Evolutionary conservation across 768 basidiomycete genomes (phyloP).

Genomic region (Boletus rex-veris): DNA sequence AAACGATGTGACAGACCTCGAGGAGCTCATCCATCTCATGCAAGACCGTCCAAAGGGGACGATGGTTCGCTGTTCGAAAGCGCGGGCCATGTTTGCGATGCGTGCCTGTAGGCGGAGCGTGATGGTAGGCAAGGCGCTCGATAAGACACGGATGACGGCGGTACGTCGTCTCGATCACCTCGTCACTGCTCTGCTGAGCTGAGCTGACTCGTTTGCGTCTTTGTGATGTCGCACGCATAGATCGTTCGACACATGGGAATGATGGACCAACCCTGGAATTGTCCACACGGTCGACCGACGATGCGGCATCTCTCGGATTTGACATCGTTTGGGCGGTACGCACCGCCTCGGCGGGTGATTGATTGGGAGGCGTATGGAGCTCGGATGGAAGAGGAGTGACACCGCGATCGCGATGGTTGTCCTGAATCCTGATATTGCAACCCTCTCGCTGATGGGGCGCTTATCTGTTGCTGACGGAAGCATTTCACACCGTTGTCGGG

Average conservation of each 20-base stretch:
- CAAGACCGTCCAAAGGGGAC: conserved; percentile 71
- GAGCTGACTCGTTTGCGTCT: background rate
- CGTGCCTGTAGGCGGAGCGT: conserved; percentile 94
- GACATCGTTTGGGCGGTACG: conserved; percentile 20
- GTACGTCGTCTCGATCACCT: conserved; percentile 37
- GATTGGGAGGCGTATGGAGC: conserved; percentile 37
- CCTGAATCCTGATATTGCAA: background rate
- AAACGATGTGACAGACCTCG: conserved; percentile 59
- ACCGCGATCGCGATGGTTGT: too few relatives aligned
- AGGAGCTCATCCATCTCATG: conserved; percentile 87
- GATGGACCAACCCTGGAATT: conserved; percentile 86
- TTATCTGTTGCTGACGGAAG: background rate
- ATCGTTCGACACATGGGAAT: conserved; percentile 78
- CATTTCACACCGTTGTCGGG: background rate
- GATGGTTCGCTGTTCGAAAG: conserved; percentile 91
- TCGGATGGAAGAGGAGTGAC: conserved; percentile 1
- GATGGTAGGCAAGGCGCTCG: conserved; percentile 91
- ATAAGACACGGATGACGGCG: conserved; percentile 68
- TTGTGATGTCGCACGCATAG: conserved; percentile 31
- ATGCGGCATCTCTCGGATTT: conserved; percentile 74
- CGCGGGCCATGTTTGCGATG: conserved; percentile 93
- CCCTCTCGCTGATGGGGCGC: too few relatives aligned
- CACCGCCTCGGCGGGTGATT: conserved; percentile 15
- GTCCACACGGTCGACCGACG: conserved; percentile 83
- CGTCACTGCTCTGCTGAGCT: background rate